A percentile compares a stretch with the other conserved stretches of the same genome.
Conservation (phyloP, 2,329 filamentous ascomycete genomes). For the Ophidiomyces ophidiicola region DNA sequence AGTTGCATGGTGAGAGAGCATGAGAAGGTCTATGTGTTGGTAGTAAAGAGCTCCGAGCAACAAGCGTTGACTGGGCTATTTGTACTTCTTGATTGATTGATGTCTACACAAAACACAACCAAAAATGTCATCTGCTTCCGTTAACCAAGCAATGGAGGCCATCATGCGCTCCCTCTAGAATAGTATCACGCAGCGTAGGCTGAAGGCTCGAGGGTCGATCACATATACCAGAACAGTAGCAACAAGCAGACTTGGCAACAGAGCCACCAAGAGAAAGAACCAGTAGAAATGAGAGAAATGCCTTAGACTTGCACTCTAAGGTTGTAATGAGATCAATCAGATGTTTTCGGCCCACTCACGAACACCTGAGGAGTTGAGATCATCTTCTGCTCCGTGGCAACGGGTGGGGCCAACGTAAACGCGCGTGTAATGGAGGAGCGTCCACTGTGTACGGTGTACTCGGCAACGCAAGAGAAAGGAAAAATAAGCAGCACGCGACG, state of each 20-base stretch:
- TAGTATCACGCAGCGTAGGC: slow-evolving; percentile 2
- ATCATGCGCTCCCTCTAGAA: background rate
- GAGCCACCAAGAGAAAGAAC: too few species aligned
- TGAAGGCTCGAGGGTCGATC: background rate
- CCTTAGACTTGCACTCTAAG: too few species aligned
- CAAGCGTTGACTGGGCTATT: slow-evolving; percentile 3
- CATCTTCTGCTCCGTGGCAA: background rate
- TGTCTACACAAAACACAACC: background rate
- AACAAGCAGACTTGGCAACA: too few species aligned
- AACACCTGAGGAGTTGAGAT: slow-evolving; percentile 4
- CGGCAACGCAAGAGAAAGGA: too few species aligned
- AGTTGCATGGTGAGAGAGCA: background rate
- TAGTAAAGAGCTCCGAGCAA: background rate
- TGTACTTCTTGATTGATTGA: slow-evolving; percentile 1
- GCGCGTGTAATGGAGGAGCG: background rate
- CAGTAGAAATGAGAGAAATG: too few species aligned
- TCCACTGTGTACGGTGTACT: too few species aligned
- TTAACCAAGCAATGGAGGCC: background rate
- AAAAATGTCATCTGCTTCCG: background rate
- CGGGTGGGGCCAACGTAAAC: background rate
- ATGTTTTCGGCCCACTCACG: background rate
- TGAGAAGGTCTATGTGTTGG: too few species aligned
- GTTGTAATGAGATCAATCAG: too few species aligned
- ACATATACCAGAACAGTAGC: too few species aligned
- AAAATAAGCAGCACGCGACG: too few species aligned